Conservation (phyloP, 805 yeast species). For the Metschnikowia orientalis region DNA sequence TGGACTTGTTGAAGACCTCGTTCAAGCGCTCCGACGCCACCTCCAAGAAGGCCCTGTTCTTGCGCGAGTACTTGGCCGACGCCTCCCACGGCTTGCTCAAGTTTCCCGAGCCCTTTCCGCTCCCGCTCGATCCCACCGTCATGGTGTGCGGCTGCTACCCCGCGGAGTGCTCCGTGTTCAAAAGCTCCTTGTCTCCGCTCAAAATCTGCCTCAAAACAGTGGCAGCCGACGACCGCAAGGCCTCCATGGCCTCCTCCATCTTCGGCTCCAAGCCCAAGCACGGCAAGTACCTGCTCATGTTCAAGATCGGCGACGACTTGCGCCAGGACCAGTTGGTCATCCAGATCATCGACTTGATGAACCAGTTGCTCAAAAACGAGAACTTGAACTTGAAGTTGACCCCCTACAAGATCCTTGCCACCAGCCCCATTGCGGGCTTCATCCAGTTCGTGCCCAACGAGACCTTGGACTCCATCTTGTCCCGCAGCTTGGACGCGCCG, state of each 20-base stretch:
- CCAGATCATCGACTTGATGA: constrained; percentile 89
- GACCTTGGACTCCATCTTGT: constrained; percentile 74
- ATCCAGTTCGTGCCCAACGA: constrained; percentile 93
- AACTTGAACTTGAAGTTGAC: constrained; percentile 82
- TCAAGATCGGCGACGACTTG: constrained; percentile 92
- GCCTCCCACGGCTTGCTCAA: constrained; percentile 35
- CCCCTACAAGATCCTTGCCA: constrained; percentile 87
- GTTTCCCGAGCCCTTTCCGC: constrained; percentile 53
- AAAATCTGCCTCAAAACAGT: constrained; percentile 71
- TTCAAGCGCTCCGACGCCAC: constrained; percentile 67
- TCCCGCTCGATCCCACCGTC: constrained; percentile 82
- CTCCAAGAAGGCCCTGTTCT: constrained; percentile 64
- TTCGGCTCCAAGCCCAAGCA: constrained; percentile 31
- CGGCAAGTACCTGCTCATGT: constrained; percentile 73
- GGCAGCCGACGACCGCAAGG: constrained; percentile 16
- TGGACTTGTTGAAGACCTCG: constrained; percentile 54
- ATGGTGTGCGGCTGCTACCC: constrained; percentile 72
- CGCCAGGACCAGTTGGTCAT: constrained; percentile 97
- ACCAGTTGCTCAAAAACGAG: constrained; percentile 78
- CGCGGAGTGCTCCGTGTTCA: constrained; percentile 80
- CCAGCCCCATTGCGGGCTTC: constrained; percentile 87
- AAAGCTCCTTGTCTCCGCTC: constrained; percentile 84
- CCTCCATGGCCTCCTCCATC: constrained; percentile 24
- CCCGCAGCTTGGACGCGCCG: constrained; percentile 23
- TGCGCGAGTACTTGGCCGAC: constrained; percentile 56